phyloP scores from a whole-genome alignment of 768 basidiomycete genomes.

The Lyophyllum atratum region DNA sequence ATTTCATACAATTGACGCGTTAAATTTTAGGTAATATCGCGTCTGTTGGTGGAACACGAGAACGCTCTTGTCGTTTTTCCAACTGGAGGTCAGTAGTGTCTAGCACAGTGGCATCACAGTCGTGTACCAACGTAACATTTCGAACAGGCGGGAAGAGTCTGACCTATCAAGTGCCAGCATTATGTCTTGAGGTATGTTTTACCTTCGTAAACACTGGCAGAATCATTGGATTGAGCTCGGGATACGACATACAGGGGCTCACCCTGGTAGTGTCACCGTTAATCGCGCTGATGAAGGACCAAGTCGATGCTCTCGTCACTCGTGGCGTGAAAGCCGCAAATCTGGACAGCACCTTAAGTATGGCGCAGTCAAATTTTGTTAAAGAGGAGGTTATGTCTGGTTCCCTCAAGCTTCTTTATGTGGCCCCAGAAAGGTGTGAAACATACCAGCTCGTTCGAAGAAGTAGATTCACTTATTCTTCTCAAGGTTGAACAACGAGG shows the following conservation, averaged over 20 bases:
- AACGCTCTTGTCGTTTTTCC: slow-evolving; percentile 17
- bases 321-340: slow-evolving; percentile 16
- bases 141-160: slow-evolving; percentile 25
- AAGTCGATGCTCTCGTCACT: slow-evolving; percentile 11
- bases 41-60: slow-evolving; percentile 12
- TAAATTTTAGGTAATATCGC: slow-evolving; percentile 9
- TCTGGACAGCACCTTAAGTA: slow-evolving; percentile 13
- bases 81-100: slow-evolving; percentile 13
- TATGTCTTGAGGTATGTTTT: slow-evolving; percentile 17
- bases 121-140: slow-evolving; percentile 20
- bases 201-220: not conserved
- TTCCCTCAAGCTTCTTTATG: slow-evolving; percentile 15
- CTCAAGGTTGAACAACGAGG: slow-evolving; percentile 16
- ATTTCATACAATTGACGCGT: not conserved
- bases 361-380: slow-evolving; percentile 5
- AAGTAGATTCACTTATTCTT: not conserved
- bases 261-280: slow-evolving; percentile 15
- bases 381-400: slow-evolving; percentile 12
- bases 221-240: not conserved
- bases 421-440: slow-evolving; percentile 18
- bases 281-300: slow-evolving; percentile 16
- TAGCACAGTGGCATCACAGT: not conserved
- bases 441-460: not conserved
- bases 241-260: slow-evolving; percentile 6
- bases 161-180: slow-evolving; percentile 17